Evolutionary conservation across 495 filamentous ascomycete genomes (phyloP).

Genomic region (Aspergillus incahuasiensis): DNA sequence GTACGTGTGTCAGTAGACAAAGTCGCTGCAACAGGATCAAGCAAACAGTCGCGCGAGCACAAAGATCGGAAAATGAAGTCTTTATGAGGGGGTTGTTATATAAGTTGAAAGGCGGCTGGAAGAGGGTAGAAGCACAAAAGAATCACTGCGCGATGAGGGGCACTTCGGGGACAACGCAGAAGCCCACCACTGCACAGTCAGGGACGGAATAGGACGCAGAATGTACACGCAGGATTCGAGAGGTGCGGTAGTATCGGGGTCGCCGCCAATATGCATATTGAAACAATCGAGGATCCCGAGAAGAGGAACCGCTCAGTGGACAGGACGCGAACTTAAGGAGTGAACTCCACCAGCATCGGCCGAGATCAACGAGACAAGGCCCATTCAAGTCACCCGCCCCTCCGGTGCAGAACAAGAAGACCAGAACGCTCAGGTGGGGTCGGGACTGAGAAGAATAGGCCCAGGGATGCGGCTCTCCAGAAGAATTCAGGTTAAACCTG

Average conservation of each 20-base stretch:
- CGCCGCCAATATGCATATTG: constrained; percentile 18
- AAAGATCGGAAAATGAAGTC: neutral
- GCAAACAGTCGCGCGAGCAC: neutral
- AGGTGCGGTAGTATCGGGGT: constrained; percentile 15
- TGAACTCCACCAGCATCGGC: neutral
- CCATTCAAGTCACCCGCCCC: constrained; percentile 1
- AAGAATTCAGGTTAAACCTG: neutral
- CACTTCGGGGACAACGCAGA: constrained; percentile 19
- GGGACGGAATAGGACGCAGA: constrained; percentile 2
- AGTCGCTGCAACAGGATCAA: neutral
- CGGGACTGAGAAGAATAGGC: neutral
- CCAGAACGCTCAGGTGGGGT: constrained; percentile 1
- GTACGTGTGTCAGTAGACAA: neutral
- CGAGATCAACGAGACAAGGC: neutral
- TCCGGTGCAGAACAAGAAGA: neutral
- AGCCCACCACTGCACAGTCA: constrained; percentile 11
- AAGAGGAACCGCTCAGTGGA: neutral
- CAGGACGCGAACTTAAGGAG: constrained; percentile 15
- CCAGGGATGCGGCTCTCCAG: constrained; percentile 5
- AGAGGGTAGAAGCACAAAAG: neutral
- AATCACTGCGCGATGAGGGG: constrained; percentile 15
- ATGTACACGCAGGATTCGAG: constrained; percentile 8
- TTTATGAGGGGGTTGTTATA: neutral
- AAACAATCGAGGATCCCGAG: constrained; percentile 6
- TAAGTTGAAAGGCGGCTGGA: neutral